Evolutionary conservation across 371 early-diverging fungal species (phyloP).

Genomic region (Mucor plumbeus): DNA sequence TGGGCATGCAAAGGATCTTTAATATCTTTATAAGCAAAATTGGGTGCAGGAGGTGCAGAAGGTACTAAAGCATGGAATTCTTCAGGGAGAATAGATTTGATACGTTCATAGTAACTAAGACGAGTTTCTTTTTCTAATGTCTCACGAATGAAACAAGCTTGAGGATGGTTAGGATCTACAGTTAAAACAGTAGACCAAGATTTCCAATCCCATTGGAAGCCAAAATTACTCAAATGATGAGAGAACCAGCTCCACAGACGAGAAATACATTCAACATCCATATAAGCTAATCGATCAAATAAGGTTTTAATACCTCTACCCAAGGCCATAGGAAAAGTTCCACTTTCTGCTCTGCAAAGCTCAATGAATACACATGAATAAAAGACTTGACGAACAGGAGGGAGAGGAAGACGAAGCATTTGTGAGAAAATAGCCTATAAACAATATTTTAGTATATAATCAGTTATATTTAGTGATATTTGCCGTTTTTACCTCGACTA

Average conservation of each 20-base stretch:
- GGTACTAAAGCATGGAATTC: conserved; percentile 68
- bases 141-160: conserved; percentile 77
- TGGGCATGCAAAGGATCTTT: conserved; percentile 59
- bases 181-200: conserved; percentile 71
- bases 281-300: conserved; percentile 66
- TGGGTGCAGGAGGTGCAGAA: conserved; percentile 65
- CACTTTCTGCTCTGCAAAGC: conserved; percentile 75
- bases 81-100: conserved; percentile 79
- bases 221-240: conserved; percentile 92
- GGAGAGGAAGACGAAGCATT: conserved; percentile 71
- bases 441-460: background rate
- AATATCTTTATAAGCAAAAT: conserved; percentile 67
- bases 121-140: conserved; percentile 80
- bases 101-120: conserved; percentile 88
- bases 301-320: conserved; percentile 65
- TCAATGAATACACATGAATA: conserved; percentile 85
- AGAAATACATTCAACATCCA: conserved; percentile 87
- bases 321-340: conserved; percentile 68
- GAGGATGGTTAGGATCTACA: conserved; percentile 53
- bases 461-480: no score
- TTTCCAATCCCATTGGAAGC: conserved; percentile 89
- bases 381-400: conserved; percentile 73
- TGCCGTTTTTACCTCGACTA: conserved; percentile 28
- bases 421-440: conserved; percentile 58
- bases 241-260: conserved; percentile 88